These are phyloP conservation scores for Saksenaea oblongispora DNA, from an alignment of 371 early-diverging fungal genomes.

Conservation along the genomic window DNA sequence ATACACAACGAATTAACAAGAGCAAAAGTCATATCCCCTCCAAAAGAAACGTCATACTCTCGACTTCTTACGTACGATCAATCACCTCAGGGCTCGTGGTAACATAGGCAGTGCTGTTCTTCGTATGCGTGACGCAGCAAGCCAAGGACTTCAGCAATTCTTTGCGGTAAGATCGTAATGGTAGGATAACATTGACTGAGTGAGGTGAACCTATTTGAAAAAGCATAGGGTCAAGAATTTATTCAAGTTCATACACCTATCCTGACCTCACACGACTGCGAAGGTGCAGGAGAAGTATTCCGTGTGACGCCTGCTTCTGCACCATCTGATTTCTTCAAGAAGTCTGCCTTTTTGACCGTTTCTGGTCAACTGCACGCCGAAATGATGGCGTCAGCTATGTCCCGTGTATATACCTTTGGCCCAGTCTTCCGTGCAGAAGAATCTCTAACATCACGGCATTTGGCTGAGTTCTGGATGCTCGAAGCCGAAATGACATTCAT, in stretches of 20 bases:
- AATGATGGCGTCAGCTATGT: conserved; percentile 70
- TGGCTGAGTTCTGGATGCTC: conserved; percentile 96
- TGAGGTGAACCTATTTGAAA: conserved; percentile 1
- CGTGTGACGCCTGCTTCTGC: conserved; percentile 36
- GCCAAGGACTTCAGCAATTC: conserved; percentile 70
- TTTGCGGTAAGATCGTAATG: conserved; percentile 56
- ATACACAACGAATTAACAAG: background rate
- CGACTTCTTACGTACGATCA: conserved; percentile 79
- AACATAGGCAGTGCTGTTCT: conserved; percentile 74
- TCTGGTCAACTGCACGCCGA: conserved; percentile 92
- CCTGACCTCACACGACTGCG: conserved; percentile 88
- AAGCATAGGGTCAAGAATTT: conserved; percentile 66
- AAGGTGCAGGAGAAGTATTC: conserved; percentile 94
- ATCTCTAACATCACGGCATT: conserved; percentile 80
- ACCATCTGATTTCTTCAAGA: conserved; percentile 72
- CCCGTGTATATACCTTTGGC: conserved; percentile 85
- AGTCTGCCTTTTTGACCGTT: conserved; percentile 82
- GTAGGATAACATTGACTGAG: background rate
- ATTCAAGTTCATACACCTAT: conserved; percentile 83
- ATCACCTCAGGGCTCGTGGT: conserved; percentile 81
- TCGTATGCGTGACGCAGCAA: conserved; percentile 69
- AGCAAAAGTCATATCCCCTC: conserved; percentile 75
- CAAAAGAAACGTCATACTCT: conserved; percentile 84
- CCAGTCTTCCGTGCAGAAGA: conserved; percentile 92
- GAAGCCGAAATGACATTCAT: conserved; percentile 90